Evolutionary conservation across 192 early-diverging fungal genomes (phyloP).

Genomic region (Backusella tarrabulga): DNA sequence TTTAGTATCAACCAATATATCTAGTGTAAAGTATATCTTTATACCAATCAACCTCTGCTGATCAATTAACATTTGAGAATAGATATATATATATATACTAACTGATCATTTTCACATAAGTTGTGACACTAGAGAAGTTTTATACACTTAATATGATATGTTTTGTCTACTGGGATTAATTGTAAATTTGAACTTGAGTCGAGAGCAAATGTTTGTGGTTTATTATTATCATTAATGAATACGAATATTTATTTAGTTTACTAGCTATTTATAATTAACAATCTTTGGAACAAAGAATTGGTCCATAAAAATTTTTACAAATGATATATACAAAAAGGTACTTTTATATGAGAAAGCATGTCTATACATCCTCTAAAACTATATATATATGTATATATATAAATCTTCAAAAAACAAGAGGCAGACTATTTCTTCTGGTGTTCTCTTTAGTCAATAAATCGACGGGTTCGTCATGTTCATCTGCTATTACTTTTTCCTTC

Average conservation of each 20-base stretch:
- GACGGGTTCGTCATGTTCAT: neutral
- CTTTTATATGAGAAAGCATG: neutral
- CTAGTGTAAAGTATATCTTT: neutral
- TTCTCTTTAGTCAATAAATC: conserved; percentile 16
- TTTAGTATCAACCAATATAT: neutral
- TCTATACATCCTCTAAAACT: neutral
- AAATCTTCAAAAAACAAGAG: neutral
- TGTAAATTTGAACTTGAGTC: neutral
- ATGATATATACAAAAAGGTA: neutral
- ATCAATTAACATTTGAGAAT: neutral
- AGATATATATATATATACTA: neutral
- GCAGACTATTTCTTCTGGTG: conserved; percentile 21
- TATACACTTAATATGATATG: neutral
- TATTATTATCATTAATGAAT: neutral
- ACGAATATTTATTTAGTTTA: neutral
- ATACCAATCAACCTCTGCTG: neutral
- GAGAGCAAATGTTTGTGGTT: neutral
- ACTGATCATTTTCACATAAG: neutral
- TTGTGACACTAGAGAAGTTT: neutral
- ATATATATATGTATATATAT: neutral
- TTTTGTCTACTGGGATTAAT: neutral
- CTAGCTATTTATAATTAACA: neutral
- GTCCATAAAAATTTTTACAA: neutral
- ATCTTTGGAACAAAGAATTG: neutral
- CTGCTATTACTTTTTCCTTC: neutral